A percentile compares a stretch with the other conserved stretches of the same genome.
Evolutionary conservation across 2,329 filamentous ascomycete genomes (phyloP).

Genomic region (Botryosphaeria dothidea): DNA sequence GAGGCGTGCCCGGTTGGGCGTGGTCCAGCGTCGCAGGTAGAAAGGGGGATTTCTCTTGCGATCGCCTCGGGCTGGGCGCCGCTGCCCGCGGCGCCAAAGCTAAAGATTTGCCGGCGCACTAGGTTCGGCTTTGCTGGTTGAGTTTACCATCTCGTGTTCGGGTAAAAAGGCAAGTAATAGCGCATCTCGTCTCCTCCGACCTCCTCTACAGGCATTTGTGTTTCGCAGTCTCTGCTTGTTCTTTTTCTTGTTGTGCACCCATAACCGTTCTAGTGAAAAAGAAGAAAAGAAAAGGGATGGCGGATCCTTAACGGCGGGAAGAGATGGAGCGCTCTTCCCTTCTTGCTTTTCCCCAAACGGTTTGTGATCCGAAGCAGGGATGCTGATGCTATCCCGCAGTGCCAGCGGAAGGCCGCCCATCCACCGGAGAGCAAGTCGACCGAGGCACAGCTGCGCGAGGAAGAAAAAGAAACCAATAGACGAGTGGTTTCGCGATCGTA

Average conservation of each 20-base stretch:
- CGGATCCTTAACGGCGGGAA: background rate
- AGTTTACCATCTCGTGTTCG: background rate
- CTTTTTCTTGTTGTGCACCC: background rate
- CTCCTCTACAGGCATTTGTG: background rate
- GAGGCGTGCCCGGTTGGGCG: background rate
- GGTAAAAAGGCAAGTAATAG: background rate
- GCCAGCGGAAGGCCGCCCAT: background rate
- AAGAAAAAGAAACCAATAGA: background rate
- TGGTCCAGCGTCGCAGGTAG: background rate
- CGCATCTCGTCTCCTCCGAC: background rate
- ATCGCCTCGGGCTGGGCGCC: background rate
- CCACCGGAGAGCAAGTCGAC: background rate
- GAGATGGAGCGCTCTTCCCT: background rate
- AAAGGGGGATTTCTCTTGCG: background rate
- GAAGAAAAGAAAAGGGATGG: background rate
- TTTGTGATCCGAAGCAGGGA: constrained; percentile 5
- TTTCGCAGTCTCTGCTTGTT: background rate
- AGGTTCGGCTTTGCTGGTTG: background rate
- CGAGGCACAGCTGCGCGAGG: background rate
- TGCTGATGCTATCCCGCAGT: background rate
- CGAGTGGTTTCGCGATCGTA: background rate
- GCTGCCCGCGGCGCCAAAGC: background rate
- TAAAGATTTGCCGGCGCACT: background rate
- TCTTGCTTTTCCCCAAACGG: constrained; percentile 9
- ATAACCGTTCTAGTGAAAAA: background rate